Conservation (phyloP, 352 stramenopile genomes). For the Phytophthora crassamura region DNA sequence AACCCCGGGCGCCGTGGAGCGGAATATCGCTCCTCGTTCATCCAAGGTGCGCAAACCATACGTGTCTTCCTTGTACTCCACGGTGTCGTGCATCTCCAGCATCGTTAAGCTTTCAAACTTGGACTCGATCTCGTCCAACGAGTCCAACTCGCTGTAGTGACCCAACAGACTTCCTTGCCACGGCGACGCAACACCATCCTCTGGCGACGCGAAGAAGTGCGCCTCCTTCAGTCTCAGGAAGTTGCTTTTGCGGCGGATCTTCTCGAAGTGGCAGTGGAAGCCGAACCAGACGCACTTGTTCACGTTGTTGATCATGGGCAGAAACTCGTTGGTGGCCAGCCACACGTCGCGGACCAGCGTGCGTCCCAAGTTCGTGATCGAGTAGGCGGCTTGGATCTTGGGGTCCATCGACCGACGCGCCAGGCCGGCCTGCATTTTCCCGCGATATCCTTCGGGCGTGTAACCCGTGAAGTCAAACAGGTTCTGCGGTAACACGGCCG, state of each 20-base stretch:
- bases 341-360: conserved; percentile 30
- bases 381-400: conserved; percentile 27
- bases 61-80: conserved; percentile 39
- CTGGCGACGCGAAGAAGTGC: no score
- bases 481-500: conserved; percentile 15
- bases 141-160: conserved; percentile 45
- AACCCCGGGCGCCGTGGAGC: conserved; percentile 2
- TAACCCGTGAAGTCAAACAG: conserved; percentile 49
- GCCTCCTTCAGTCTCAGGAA: conserved; percentile 45
- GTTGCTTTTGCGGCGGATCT: conserved; percentile 37
- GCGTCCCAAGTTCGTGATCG: conserved; percentile 23
- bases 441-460: conserved; percentile 20
- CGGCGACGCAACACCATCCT: conserved; percentile 42
- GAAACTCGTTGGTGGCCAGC: conserved; percentile 30
- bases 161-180: conserved; percentile 48
- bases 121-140: conserved; percentile 32
- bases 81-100: conserved; percentile 37
- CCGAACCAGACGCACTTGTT: conserved; percentile 24
- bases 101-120: conserved; percentile 37
- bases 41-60: conserved; percentile 42
- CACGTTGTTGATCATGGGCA: conserved; percentile 45
- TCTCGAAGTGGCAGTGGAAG: conserved; percentile 27
- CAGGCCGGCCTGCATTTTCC: conserved; percentile 50
- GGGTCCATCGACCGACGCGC: conserved; percentile 20
- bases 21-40: conserved; percentile 27